Conservation (phyloP, 352 stramenopile species). For the Phytophthora ramorum region DNA sequence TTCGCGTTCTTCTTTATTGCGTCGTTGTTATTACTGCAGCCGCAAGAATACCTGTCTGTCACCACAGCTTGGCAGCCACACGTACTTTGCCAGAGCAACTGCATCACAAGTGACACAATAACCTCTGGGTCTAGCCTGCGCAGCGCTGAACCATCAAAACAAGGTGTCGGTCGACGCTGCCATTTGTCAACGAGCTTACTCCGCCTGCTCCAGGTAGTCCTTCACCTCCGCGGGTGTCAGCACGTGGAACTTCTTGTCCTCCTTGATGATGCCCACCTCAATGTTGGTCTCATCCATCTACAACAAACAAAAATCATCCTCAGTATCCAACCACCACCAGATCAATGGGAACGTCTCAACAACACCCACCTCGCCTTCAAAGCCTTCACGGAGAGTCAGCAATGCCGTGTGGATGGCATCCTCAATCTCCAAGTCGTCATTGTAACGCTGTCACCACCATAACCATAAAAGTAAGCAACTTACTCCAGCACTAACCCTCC, state of each 20-base stretch:
- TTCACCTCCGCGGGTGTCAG: constrained; percentile 98
- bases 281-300: constrained; percentile 99
- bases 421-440: constrained; percentile 99
- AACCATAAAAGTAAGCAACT: background rate
- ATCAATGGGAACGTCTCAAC: constrained; percentile 1
- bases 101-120: background rate
- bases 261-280: constrained; percentile 97
- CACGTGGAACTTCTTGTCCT: constrained; percentile 97
- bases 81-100: constrained; percentile 8
- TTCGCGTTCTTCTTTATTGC: constrained; percentile 33
- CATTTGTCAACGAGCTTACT: constrained; percentile 73
- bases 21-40: constrained; percentile 33
- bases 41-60: constrained; percentile 8
- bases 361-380: constrained; percentile 91
- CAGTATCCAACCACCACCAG: background rate
- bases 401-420: constrained; percentile 99
- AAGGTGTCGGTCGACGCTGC: constrained; percentile 23
- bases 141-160: constrained; percentile 12
- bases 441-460: constrained; percentile 71
- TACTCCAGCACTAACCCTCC: background rate
- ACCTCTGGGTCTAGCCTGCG: constrained; percentile 5
- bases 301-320: constrained; percentile 27
- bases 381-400: constrained; percentile 98
- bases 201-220: constrained; percentile 99
- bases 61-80: constrained; percentile 12